Percentiles rank a stretch among this genome's conserved stretches.
These are phyloP conservation scores for Myxozyma kluyveri DNA, from an alignment of 805 yeast genomes.

Conservation along the genomic window DNA sequence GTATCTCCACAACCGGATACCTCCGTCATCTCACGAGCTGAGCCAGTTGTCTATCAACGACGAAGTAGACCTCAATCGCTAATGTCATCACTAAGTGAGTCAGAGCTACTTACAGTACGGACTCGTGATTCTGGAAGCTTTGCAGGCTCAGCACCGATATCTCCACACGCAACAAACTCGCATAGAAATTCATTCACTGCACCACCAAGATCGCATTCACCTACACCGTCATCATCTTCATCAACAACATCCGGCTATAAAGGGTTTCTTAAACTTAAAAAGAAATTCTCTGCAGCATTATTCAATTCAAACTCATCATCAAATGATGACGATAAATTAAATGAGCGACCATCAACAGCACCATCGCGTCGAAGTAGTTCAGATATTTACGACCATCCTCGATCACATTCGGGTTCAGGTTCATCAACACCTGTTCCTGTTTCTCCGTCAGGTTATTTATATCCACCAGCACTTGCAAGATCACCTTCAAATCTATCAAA, in stretches of 20 bases:
- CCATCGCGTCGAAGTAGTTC: constrained; percentile 16
- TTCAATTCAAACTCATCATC: constrained; percentile 5
- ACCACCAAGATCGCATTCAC: constrained; percentile 13
- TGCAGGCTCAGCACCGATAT: constrained; percentile 13
- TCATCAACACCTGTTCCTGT: constrained; percentile 8
- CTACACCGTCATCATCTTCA: constrained; percentile 24
- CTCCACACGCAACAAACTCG: not conserved
- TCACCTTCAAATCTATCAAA: constrained; percentile 17
- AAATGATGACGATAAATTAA: constrained; percentile 1
- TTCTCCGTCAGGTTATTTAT: constrained; percentile 15
- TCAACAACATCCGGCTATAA: constrained; percentile 15
- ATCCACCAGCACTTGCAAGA: constrained; percentile 16
- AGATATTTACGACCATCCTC: constrained; percentile 2
- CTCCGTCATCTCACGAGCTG: not conserved
- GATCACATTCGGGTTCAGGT: constrained; percentile 3
- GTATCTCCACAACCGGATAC: constrained; percentile 9
- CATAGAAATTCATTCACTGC: not conserved
- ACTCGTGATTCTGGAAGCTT: not conserved
- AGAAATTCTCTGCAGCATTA: constrained; percentile 15
- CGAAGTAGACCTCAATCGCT: constrained; percentile 21
- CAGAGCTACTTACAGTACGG: constrained; percentile 6
- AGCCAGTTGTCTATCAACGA: not conserved
- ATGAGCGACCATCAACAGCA: not conserved
- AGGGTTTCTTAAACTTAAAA: constrained; percentile 10
- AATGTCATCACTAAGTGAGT: constrained; percentile 24